Base-by-base conservation (phyloP, 2,329 filamentous ascomycete species). In the Neurospora crassa region DNA sequence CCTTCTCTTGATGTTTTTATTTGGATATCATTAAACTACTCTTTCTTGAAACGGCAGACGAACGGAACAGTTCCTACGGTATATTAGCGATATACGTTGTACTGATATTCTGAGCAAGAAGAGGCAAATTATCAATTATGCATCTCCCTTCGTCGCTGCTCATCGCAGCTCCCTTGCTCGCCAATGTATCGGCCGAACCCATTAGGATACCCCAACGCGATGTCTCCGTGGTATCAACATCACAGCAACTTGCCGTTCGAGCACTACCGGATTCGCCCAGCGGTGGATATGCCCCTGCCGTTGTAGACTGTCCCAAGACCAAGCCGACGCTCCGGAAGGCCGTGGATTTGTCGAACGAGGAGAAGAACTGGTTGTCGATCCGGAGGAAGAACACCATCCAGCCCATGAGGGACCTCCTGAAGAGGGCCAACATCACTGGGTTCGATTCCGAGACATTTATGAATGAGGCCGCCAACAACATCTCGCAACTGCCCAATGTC, bases 371-470 rank as follows among this genome's bases (percentile, higher is more conserved):
- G 93, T 84, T 97, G 16, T 78, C 88, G 69, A 84, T 84, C 72
- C 88, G 95, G 71, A 88, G 93, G 74, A 88, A 88, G 73, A 90
- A 90, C 74, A 96, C 93, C 0, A 82, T 94, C 20, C 81, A 88
- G 11, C 89, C 92, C n/a, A 90, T 97, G 86, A 87, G 85, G 70
- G 85, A 91, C 20, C 89, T 97, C 74, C 85, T 98, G 69, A 83
- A 83, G 20, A 87, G 91, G 71, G 85, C 92, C 77, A 89, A 89
- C 76, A 94, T 98, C 73, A 82, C 87, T n/a, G 89, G 87, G 72
- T 95, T 97, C 73, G 90, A 97, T 80, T 90, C 89, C n/a, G 84
- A 83, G 1, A 79, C 82, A 1, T 98, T 96, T 79, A 89, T 98
- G 76, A 79, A 88, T 72, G 81, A 88, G 72, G 80, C 88, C 73